phyloP scores from a whole-genome alignment of 2,329 filamentous ascomycete genomes.

The Akanthomyces uredinophilus region DNA sequence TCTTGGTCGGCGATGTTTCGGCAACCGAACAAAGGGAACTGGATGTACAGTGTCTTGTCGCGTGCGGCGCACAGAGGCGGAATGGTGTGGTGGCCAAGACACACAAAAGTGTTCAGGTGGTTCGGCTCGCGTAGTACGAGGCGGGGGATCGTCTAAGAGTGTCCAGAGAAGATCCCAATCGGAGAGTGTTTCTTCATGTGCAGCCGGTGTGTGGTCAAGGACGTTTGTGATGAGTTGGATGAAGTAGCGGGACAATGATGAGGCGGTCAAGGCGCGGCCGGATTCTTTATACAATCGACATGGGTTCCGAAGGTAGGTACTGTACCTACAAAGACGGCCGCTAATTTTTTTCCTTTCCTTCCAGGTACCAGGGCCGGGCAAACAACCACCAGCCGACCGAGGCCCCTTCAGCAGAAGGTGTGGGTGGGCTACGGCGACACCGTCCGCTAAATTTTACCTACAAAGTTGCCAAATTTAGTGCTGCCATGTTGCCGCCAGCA shows the following conservation, averaged over 20 bases:
- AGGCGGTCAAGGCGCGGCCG: neutral
- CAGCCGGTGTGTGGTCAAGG: neutral
- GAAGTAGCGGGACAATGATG: neutral
- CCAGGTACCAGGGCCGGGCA: neutral
- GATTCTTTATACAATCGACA: neutral
- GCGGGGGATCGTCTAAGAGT: neutral
- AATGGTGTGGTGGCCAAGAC: conserved; percentile 6
- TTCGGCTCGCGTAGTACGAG: neutral
- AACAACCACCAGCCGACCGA: too few species aligned
- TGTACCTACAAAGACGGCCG: neutral
- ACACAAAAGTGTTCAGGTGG: conserved; percentile 8
- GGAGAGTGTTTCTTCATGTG: too few species aligned
- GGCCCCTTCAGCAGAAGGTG: neutral
- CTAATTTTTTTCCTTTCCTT: neutral
- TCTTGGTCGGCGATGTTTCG: neutral
- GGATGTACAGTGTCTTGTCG: neutral
- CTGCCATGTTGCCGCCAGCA: neutral
- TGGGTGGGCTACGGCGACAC: conserved; percentile 1
- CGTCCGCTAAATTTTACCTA: neutral
- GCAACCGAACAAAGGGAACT: neutral
- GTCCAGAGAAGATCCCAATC: neutral
- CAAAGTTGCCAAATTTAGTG: neutral
- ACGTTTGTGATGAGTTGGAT: neutral
- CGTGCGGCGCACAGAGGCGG: conserved; percentile 14
- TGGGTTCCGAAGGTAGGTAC: neutral